Evolutionary conservation across 139 green algal species (phyloP).

Genomic region (Chlamydomonas sp.): DNA sequence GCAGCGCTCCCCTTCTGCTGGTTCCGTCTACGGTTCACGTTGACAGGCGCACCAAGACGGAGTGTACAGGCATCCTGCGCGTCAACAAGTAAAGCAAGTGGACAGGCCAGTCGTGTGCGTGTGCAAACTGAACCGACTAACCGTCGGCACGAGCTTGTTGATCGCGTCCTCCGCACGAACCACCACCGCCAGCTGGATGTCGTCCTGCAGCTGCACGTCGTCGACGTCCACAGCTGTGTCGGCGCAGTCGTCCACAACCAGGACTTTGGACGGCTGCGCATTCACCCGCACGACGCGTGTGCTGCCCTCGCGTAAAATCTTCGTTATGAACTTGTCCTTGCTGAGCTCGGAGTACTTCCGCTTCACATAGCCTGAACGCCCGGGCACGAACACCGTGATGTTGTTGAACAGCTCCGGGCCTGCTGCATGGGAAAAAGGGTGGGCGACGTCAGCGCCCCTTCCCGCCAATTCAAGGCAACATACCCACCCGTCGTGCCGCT

Average conservation of each 20-base stretch:
- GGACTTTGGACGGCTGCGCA: neutral
- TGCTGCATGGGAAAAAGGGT: neutral
- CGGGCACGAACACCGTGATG: neutral
- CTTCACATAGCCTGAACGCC: neutral
- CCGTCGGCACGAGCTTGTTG: neutral
- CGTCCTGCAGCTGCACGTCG: constrained; percentile 14
- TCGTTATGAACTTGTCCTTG: neutral
- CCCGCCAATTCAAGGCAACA: too few relatives aligned
- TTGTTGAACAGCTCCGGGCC: neutral
- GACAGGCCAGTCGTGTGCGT: neutral
- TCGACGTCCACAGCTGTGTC: constrained; percentile 1
- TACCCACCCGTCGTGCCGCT: too few relatives aligned
- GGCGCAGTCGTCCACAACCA: neutral
- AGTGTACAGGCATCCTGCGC: too few relatives aligned
- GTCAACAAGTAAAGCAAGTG: neutral
- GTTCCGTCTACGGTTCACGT: too few relatives aligned
- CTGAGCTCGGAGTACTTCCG: neutral
- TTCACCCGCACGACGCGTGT: neutral
- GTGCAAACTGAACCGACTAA: neutral
- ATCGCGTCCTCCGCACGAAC: neutral
- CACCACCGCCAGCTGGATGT: constrained; percentile 20
- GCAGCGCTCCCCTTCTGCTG: too few relatives aligned
- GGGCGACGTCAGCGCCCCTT: too few relatives aligned
- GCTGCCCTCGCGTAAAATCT: neutral
- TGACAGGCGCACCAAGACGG: too few relatives aligned